Conservation (phyloP, 345 rosid species). For the Erysimum cheiranthoides region DNA sequence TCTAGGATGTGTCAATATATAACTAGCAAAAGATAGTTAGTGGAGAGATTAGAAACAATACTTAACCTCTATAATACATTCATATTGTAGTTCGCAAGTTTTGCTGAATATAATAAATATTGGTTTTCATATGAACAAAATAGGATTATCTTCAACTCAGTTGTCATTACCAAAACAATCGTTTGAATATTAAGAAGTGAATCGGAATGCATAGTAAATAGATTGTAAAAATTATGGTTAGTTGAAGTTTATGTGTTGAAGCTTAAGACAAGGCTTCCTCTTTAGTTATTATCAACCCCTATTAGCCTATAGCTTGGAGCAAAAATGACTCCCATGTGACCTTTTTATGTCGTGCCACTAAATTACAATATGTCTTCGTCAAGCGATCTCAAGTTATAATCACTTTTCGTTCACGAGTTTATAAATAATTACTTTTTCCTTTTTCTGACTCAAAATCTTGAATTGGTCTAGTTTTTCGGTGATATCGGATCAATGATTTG, state of each 20-base stretch:
- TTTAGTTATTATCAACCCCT: slow-evolving; percentile 35
- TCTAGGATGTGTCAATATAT: no score
- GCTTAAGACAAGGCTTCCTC: slow-evolving; percentile 29
- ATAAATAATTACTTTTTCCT: slow-evolving; percentile 5
- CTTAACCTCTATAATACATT: no score
- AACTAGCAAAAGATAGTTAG: no score
- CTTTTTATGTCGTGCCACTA: slow-evolving; percentile 37
- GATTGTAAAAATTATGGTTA: neutral
- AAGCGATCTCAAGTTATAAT: slow-evolving; percentile 46
- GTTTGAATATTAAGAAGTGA: slow-evolving; percentile 8
- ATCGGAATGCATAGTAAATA: neutral
- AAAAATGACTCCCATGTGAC: slow-evolving; percentile 39
- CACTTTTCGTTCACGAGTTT: slow-evolving; percentile 30
- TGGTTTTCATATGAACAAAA: neutral
- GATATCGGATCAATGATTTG: slow-evolving; percentile 12
- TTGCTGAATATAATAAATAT: neutral
- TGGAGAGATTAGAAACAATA: no score
- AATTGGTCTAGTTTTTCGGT: slow-evolving; percentile 9
- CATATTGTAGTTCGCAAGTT: no score
- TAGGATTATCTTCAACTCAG: neutral
- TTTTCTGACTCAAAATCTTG: slow-evolving; percentile 8
- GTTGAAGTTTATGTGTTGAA: slow-evolving; percentile 24
- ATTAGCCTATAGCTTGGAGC: slow-evolving; percentile 38
- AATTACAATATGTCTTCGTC: slow-evolving; percentile 39
- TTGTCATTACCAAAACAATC: neutral